A percentile compares a stretch with the other conserved stretches of the same genome.
Conservation (phyloP, 192 early-diverging fungal genomes). For the Coemansia sp. region DNA sequence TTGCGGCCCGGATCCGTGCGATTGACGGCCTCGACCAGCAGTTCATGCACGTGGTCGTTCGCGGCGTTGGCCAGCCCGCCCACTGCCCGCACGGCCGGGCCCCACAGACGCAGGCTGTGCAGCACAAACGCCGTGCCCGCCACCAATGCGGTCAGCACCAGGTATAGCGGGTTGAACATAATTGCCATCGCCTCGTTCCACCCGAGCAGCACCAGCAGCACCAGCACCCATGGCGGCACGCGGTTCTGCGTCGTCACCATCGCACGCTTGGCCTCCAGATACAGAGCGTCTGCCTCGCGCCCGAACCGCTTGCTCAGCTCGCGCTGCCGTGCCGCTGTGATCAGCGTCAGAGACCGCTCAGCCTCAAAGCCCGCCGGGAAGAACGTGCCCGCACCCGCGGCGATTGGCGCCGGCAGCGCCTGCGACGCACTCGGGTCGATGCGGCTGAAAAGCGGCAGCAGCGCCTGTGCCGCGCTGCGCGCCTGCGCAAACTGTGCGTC, state of each 20-base stretch:
- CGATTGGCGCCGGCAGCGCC: neutral
- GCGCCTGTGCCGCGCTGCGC: conserved; percentile 60
- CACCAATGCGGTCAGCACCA: conserved; percentile 62
- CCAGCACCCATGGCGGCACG: conserved; percentile 84
- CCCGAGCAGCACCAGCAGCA: conserved; percentile 76
- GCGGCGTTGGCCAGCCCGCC: conserved; percentile 47
- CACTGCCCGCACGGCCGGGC: conserved; percentile 56
- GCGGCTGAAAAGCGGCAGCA: conserved; percentile 71
- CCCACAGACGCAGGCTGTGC: conserved; percentile 65
- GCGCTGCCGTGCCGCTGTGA: conserved; percentile 60
- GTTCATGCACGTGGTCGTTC: conserved; percentile 44
- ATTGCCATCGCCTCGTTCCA: conserved; percentile 96
- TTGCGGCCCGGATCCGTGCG: conserved; percentile 41
- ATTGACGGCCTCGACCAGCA: conserved; percentile 53
- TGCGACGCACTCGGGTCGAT: conserved; percentile 56
- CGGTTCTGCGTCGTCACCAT: conserved; percentile 84
- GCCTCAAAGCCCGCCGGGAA: conserved; percentile 59
- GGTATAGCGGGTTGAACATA: conserved; percentile 81
- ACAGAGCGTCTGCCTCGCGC: conserved; percentile 86
- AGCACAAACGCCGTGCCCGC: conserved; percentile 61
- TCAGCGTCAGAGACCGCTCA: conserved; percentile 58
- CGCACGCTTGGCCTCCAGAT: conserved; percentile 94
- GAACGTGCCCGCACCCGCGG: conserved; percentile 3
- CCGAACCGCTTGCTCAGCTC: conserved; percentile 81
- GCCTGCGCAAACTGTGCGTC: conserved; percentile 80